Conservation (phyloP, 305 asterid species). For the Plantago lanceolata region DNA sequence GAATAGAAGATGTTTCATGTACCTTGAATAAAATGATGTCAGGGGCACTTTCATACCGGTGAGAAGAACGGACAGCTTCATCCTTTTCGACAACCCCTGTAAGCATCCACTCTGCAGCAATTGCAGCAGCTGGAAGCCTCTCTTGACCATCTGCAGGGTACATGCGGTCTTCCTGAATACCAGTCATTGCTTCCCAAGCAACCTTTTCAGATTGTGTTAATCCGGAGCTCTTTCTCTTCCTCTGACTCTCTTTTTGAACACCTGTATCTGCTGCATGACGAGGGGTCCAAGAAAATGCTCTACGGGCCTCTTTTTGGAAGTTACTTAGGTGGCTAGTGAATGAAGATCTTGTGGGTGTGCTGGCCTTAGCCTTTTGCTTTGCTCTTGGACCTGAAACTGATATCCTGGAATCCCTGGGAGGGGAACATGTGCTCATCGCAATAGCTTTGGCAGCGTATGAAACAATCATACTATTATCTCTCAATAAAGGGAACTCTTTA, state of each 20-base stretch:
- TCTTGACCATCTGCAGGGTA: constrained; percentile 88
- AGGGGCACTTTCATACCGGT: constrained; percentile 91
- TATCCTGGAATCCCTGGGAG: constrained; percentile 70
- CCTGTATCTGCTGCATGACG: constrained; percentile 77
- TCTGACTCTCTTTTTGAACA: constrained; percentile 63
- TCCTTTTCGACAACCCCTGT: constrained; percentile 81
- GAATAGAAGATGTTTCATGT: constrained; percentile 21
- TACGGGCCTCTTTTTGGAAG: constrained; percentile 94
- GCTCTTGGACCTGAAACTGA: constrained; percentile 68
- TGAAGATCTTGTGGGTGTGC: constrained; percentile 74
- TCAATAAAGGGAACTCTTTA: constrained; percentile 78
- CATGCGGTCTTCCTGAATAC: constrained; percentile 87
- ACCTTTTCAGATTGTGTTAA: constrained; percentile 77
- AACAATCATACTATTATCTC: constrained; percentile 73
- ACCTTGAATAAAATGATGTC: constrained; percentile 94
- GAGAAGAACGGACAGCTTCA: constrained; percentile 88
- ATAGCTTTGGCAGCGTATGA: constrained; percentile 91
- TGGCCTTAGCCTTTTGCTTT: constrained; percentile 72
- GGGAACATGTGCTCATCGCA: constrained; percentile 71
- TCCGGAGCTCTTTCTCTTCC: constrained; percentile 95
- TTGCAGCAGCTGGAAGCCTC: constrained; percentile 76
- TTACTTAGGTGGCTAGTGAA: constrained; percentile 83
- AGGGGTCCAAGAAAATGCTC: constrained; percentile 98
- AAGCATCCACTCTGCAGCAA: constrained; percentile 98
- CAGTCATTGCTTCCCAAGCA: constrained; percentile 92